These are phyloP conservation scores for Fusarium chaquense DNA, from an alignment of 2,329 filamentous ascomycete species.

Conservation along the genomic window DNA sequence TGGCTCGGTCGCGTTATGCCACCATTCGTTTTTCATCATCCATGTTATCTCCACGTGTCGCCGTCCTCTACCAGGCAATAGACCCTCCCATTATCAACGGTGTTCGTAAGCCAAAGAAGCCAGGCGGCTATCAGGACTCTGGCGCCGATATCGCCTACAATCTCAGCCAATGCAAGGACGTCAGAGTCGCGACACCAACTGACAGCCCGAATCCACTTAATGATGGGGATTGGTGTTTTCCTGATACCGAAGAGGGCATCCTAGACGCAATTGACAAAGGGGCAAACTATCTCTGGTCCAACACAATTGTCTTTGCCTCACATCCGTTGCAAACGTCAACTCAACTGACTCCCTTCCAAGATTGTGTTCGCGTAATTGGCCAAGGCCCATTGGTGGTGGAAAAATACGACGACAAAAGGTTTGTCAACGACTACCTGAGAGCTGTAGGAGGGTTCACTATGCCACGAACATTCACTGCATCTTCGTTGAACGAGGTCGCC, in stretches of 20 bases:
- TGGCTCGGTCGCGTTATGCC: neutral
- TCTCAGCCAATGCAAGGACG: neutral
- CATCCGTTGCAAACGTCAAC: constrained; percentile 61
- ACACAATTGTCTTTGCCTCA: constrained; percentile 61
- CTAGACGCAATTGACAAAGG: constrained; percentile 53
- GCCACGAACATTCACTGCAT: constrained; percentile 53
- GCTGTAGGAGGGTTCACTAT: constrained; percentile 54
- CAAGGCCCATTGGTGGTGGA: constrained; percentile 62
- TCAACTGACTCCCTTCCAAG: constrained; percentile 47
- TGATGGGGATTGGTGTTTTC: constrained; percentile 35
- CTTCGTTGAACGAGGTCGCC: neutral
- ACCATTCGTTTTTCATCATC: neutral
- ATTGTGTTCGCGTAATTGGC: constrained; percentile 56
- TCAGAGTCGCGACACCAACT: constrained; percentile 21
- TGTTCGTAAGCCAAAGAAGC: neutral
- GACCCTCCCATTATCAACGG: neutral
- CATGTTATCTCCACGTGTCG: neutral
- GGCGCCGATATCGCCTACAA: neutral
- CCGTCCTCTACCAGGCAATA: neutral
- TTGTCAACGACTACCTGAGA: constrained; percentile 59
- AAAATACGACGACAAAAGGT: constrained; percentile 63
- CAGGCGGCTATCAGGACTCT: neutral
- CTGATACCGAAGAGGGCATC: constrained; percentile 36
- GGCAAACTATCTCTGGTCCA: constrained; percentile 62
- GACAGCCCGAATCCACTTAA: constrained; percentile 13